Conservation (phyloP, 257 asterid genomes). For the Fraxinus anomala region DNA sequence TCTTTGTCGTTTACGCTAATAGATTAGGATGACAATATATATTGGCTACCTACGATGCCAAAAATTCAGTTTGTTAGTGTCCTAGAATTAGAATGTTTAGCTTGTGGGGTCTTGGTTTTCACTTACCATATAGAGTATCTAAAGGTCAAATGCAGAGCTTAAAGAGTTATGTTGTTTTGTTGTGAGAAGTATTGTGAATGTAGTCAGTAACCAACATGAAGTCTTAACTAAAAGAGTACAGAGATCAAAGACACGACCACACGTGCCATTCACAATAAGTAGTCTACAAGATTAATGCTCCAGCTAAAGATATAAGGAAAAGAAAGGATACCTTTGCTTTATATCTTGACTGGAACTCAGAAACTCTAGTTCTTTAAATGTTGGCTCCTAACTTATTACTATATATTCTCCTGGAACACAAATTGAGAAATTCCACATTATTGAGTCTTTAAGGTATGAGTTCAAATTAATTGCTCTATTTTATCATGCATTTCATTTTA, state of each 20-base stretch:
- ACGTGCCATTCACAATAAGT: not conserved
- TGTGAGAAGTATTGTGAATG: not conserved
- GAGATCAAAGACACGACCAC: not conserved
- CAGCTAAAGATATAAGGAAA: not conserved
- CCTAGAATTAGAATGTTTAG: conserved; percentile 17
- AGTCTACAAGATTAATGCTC: not conserved
- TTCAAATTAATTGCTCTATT: not conserved
- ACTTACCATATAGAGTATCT: conserved; percentile 12
- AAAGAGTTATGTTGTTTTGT: conserved; percentile 10
- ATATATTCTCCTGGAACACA: not conserved
- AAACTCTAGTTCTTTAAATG: not conserved
- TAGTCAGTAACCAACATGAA: not conserved
- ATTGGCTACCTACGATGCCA: not conserved
- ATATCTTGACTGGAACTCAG: not conserved
- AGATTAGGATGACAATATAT: not conserved
- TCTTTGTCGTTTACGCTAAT: conserved; percentile 19
- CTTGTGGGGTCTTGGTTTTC: conserved; percentile 10
- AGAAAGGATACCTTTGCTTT: not conserved
- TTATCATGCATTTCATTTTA: not conserved
- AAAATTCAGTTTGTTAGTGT: conserved; percentile 6
- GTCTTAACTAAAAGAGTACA: not conserved
- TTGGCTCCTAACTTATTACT: not conserved
- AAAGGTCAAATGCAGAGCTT: conserved; percentile 18
- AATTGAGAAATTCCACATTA: not conserved
- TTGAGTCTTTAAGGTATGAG: not conserved